phyloP scores from a whole-genome alignment of 441 rosid species.

The Biscutella auriculata region DNA sequence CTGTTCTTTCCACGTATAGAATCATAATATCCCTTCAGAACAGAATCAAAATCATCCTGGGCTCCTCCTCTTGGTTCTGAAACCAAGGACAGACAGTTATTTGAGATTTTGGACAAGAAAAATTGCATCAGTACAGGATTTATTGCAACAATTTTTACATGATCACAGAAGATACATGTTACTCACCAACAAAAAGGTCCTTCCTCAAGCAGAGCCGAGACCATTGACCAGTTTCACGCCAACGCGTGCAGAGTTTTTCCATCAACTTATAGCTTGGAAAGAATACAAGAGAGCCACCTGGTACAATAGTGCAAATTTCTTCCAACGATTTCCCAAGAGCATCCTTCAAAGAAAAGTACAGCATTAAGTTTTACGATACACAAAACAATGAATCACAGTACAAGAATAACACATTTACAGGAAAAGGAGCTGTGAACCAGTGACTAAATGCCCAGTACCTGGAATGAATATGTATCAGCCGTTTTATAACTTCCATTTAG shows the following conservation, averaged over 20 bases:
- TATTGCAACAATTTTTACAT: background rate
- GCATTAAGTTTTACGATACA: background rate
- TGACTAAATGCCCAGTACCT: slow-evolving; percentile 37
- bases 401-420: slow-evolving; percentile 2
- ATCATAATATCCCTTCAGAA: slow-evolving; percentile 69
- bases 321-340: slow-evolving; percentile 80
- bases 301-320: slow-evolving; percentile 71
- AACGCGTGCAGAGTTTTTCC: slow-evolving; percentile 80
- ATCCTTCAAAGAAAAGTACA: slow-evolving; percentile 47
- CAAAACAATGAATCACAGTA: background rate
- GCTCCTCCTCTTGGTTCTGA: slow-evolving; percentile 88
- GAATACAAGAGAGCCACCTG: slow-evolving; percentile 85
- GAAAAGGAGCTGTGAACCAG: slow-evolving; percentile 3
- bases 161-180: background rate
- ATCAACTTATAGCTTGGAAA: slow-evolving; percentile 97
- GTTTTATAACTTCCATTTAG: slow-evolving; percentile 87
- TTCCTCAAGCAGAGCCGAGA: slow-evolving; percentile 54
- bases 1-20: slow-evolving; percentile 31
- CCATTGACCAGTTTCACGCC: slow-evolving; percentile 97
- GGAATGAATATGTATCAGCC: slow-evolving; percentile 72
- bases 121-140: background rate
- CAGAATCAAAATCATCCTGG: slow-evolving; percentile 74
- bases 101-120: slow-evolving; percentile 2
- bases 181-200: slow-evolving; percentile 63
- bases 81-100: slow-evolving; percentile 17